Evolutionary conservation across 768 basidiomycete genomes (phyloP).

Genomic region (Astraeus odoratus): DNA sequence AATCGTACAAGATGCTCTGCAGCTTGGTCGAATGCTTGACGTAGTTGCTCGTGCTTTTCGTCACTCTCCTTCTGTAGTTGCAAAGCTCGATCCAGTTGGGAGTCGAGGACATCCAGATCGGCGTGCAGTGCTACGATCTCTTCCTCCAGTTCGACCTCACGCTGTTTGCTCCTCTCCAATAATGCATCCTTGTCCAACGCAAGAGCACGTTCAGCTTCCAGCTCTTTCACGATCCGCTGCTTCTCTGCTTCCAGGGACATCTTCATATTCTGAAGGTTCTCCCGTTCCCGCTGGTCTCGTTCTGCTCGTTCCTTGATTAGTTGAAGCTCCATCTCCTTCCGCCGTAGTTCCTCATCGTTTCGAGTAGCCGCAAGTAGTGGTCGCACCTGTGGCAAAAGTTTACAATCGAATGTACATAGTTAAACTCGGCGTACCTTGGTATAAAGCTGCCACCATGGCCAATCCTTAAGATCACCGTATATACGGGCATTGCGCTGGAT

Average conservation of each 20-base stretch:
- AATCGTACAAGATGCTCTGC: constrained; percentile 80
- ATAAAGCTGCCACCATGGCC: constrained; percentile 99
- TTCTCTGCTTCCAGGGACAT: constrained; percentile 83
- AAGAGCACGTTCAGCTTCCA: constrained; percentile 76
- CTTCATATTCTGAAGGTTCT: constrained; percentile 71
- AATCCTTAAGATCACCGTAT: constrained; percentile 84
- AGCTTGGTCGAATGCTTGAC: constrained; percentile 73
- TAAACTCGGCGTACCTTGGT: constrained; percentile 55
- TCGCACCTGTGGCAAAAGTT: constrained; percentile 55
- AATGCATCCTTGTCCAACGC: constrained; percentile 78
- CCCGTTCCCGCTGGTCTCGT: constrained; percentile 75
- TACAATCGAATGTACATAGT: constrained; percentile 5
- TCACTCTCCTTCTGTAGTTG: constrained; percentile 73
- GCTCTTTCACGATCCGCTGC: constrained; percentile 67
- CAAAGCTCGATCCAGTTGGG: constrained; percentile 77
- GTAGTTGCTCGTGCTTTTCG: constrained; percentile 66
- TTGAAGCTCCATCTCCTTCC: constrained; percentile 78
- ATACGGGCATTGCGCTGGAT: constrained; percentile 92
- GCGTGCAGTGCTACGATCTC: constrained; percentile 72
- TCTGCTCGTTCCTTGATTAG: constrained; percentile 81
- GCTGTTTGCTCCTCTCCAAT: constrained; percentile 76
- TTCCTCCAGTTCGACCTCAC: constrained; percentile 82
- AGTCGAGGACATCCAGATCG: constrained; percentile 80
- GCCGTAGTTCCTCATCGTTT: constrained; percentile 84
- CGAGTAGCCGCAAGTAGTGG: constrained; percentile 89